Evolutionary conservation across 768 basidiomycete genomes (phyloP).

Genomic region (Leccinum ochraceum): DNA sequence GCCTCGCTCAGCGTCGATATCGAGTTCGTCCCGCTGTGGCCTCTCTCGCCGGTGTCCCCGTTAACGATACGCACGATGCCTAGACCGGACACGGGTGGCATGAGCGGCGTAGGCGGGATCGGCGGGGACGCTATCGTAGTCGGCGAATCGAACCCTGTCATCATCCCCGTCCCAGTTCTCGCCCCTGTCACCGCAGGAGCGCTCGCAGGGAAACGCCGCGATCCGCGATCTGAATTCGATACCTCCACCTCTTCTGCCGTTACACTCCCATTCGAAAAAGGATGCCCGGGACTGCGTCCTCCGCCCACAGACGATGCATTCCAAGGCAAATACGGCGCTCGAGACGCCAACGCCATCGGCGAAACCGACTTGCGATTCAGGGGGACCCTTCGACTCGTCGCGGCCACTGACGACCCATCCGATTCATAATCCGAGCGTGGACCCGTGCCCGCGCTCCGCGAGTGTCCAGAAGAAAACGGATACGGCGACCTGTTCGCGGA

Average conservation of each 20-base stretch:
- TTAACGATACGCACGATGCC: constrained; percentile 31
- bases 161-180: neutral
- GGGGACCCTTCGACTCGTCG: constrained; percentile 55
- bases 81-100: constrained; percentile 14
- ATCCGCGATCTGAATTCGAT: constrained; percentile 26
- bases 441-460: constrained; percentile 24
- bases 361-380: constrained; percentile 69
- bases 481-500: constrained; percentile 35
- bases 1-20: constrained; percentile 31
- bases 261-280: constrained; percentile 19
- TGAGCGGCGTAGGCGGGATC: constrained; percentile 41
- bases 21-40: constrained; percentile 32
- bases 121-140: constrained; percentile 39
- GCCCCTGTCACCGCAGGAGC: neutral
- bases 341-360: constrained; percentile 64
- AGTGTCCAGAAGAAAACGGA: constrained; percentile 14
- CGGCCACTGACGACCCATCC: constrained; percentile 37
- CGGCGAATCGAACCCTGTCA: constrained; percentile 39
- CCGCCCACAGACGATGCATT: constrained; percentile 42
- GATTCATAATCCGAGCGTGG: constrained; percentile 56
- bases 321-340: constrained; percentile 37
- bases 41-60: constrained; percentile 18
- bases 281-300: constrained; percentile 28
- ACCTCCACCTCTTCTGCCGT: constrained; percentile 25
- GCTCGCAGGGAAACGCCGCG: constrained; percentile 23